Evolutionary conservation across 2,329 filamentous ascomycete genomes (phyloP).

Genomic region (Colletotrichum sidae): DNA sequence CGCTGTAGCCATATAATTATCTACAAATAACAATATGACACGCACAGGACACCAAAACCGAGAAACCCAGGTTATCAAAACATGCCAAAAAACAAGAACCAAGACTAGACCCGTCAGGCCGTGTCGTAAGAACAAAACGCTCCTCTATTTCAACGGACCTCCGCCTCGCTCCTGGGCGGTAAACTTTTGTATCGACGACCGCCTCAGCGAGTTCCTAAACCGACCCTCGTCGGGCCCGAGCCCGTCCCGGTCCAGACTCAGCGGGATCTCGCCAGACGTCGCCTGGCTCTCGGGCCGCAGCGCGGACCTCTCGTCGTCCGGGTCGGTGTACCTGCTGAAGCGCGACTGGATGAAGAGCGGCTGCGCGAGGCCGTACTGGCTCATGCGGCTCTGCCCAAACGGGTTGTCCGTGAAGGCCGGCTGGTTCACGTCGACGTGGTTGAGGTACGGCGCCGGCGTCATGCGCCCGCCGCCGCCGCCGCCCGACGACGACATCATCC

Average conservation of each 20-base stretch:
- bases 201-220: background rate
- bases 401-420: conserved; percentile 15
- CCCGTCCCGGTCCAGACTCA: conserved; percentile 24
- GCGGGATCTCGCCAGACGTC: conserved; percentile 29
- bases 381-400: conserved; percentile 2
- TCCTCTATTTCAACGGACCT: conserved; percentile 19
- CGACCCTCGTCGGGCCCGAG: conserved; percentile 16
- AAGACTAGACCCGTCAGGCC: background rate
- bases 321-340: conserved; percentile 31
- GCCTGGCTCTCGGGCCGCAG: conserved; percentile 27
- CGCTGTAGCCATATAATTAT: conserved; percentile 4
- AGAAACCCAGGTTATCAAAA: background rate
- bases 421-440: conserved; percentile 9
- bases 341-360: conserved; percentile 29
- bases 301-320: conserved; percentile 5
- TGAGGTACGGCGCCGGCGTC: conserved; percentile 15
- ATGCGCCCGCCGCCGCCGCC: background rate
- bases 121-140: too few relatives aligned
- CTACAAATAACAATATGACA: conserved; percentile 9
- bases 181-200: conserved; percentile 31
- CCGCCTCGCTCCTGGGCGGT: conserved; percentile 21
- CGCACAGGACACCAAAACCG: background rate
- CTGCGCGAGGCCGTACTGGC: conserved; percentile 24
- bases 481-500: conserved; percentile 14
- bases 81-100: background rate